Conservation (phyloP, 768 basidiomycete genomes). For the Tylopilus sp. region DNA sequence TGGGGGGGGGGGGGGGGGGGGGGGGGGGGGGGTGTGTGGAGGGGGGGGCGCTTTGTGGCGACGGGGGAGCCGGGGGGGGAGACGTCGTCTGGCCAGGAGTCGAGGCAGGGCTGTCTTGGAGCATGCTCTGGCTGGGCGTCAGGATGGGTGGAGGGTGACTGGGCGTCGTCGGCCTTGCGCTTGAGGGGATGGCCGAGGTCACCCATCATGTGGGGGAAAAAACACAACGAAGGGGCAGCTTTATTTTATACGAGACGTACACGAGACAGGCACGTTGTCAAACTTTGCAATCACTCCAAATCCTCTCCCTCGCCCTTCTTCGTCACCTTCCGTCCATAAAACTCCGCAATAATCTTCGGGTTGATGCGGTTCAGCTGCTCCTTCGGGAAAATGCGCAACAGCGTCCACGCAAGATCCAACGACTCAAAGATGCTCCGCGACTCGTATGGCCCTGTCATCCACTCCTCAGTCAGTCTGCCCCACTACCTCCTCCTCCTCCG, state of each 20-base stretch:
- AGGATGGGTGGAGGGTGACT: constrained; percentile 29
- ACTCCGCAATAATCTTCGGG: constrained; percentile 93
- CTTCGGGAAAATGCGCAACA: constrained; percentile 97
- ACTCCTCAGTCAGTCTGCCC: too few relatives aligned
- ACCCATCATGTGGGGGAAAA: constrained; percentile 50
- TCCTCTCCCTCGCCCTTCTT: constrained; percentile 47
- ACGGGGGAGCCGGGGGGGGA: constrained; percentile 32
- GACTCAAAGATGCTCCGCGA: constrained; percentile 96
- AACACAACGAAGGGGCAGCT: too few relatives aligned
- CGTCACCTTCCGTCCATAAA: constrained; percentile 79
- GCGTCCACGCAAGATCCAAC: constrained; percentile 93
- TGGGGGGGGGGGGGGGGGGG: constrained; percentile 18
- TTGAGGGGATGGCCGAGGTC: constrained; percentile 53
- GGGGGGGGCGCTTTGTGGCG: constrained; percentile 31
- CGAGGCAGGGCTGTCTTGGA: constrained; percentile 40
- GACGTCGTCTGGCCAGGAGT: constrained; percentile 40
- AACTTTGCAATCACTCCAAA: constrained; percentile 17
- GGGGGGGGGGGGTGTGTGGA: constrained; percentile 22
- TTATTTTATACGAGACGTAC: constrained; percentile 19
- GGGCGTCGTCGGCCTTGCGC: constrained; percentile 51
- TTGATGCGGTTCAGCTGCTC: constrained; percentile 98
- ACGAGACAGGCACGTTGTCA: constrained; percentile 14
- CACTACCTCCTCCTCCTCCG: too few relatives aligned
- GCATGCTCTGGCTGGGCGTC: constrained; percentile 32
- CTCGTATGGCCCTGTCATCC: constrained; percentile 84